Conservation (phyloP, 2,329 filamentous ascomycete genomes). For the Sclerotinia trifoliorum region DNA sequence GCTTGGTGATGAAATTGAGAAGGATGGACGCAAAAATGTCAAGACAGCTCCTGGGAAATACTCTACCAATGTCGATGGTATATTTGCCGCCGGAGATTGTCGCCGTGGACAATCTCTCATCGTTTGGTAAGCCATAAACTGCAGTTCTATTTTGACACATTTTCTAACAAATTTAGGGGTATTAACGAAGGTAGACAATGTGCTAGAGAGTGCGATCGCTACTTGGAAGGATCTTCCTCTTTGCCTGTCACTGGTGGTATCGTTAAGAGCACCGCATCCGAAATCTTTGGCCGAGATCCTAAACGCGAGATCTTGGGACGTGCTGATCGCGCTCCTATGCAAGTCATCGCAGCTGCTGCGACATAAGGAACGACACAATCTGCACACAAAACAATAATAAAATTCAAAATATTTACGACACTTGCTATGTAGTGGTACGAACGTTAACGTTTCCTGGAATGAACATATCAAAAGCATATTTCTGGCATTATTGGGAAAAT, state of each 20-base stretch:
- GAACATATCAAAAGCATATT: constrained; percentile 14
- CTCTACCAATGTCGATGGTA: constrained; percentile 79
- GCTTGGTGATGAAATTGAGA: constrained; percentile 83
- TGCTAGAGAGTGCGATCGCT: constrained; percentile 87
- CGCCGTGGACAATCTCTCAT: constrained; percentile 92
- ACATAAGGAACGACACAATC: constrained; percentile 23
- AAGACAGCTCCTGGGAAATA: constrained; percentile 90
- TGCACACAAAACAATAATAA: not conserved
- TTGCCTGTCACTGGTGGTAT: constrained; percentile 93
- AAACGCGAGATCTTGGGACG: constrained; percentile 27
- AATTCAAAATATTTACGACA: constrained; percentile 15
- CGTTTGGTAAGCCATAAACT: constrained; percentile 69
- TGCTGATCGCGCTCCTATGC: constrained; percentile 32
- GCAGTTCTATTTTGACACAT: not conserved
- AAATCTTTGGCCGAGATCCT: constrained; percentile 51
- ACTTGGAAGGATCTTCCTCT: constrained; percentile 74
- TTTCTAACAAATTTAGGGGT: constrained; percentile 58
- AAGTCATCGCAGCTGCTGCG: constrained; percentile 34
- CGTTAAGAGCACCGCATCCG: constrained; percentile 75
- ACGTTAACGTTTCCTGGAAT: constrained; percentile 3
- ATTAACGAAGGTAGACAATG: constrained; percentile 96
- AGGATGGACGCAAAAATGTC: constrained; percentile 90
- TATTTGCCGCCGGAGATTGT: constrained; percentile 94
- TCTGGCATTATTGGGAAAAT: constrained; percentile 17
- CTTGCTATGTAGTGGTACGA: constrained; percentile 9